Percentiles rank a stretch among this genome's conserved stretches.
phyloP scores from a whole-genome alignment of 106 monocot genomes.

The Phalaenopsis aphrodite region DNA sequence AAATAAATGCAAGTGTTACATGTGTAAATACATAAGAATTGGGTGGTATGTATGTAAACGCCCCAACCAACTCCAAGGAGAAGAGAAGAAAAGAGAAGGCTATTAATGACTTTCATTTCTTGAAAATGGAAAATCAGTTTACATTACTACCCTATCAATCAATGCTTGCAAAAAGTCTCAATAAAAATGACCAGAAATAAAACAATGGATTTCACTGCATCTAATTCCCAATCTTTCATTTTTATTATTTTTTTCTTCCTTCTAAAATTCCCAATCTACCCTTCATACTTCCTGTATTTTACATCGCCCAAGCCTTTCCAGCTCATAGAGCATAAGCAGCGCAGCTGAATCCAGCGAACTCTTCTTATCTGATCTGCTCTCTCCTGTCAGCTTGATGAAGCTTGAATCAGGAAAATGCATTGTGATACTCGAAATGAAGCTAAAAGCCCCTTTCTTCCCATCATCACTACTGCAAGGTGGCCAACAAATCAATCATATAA shows the following conservation, averaged over 20 bases:
- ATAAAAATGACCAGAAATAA: too few relatives aligned
- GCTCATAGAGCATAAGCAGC: constrained; percentile 56
- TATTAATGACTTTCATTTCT: too few relatives aligned
- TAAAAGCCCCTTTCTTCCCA: constrained; percentile 10
- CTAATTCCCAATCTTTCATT: too few relatives aligned
- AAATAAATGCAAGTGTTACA: too few relatives aligned
- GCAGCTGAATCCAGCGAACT: constrained; percentile 87
- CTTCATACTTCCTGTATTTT: constrained; percentile 23
- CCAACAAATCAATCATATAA: not conserved
- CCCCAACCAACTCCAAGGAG: not conserved
- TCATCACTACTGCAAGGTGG: not conserved
- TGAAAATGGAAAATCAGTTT: not conserved
- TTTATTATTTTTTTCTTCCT: too few relatives aligned
- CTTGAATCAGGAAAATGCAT: constrained; percentile 38
- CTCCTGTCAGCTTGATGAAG: constrained; percentile 39
- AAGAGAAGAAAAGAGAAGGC: not conserved
- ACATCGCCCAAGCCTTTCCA: constrained; percentile 57
- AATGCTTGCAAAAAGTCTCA: too few relatives aligned
- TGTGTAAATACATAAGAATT: too few relatives aligned
- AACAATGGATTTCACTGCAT: too few relatives aligned
- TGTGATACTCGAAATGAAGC: constrained; percentile 46
- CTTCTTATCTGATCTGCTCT: constrained; percentile 65
- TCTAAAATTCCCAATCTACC: too few relatives aligned
- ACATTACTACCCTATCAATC: not conserved
- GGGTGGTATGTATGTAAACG: too few relatives aligned